Evolutionary conservation across 441 rosid genomes (phyloP).

Genomic region (Bruguiera hainesii): DNA sequence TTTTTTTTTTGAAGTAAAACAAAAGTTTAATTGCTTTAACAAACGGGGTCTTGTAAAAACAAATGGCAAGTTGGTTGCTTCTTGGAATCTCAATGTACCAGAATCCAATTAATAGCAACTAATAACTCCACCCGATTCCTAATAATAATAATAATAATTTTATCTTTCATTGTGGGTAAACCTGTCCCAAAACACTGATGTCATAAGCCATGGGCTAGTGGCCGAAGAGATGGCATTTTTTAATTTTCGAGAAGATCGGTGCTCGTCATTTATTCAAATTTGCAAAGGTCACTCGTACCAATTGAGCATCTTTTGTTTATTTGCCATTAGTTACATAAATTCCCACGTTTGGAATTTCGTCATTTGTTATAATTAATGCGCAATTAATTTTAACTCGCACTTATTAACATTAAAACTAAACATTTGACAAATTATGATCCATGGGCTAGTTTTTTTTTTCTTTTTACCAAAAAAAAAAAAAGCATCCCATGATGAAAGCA

Average conservation of each 20-base stretch:
- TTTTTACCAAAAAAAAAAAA: too few species aligned
- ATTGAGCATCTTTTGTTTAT: neutral
- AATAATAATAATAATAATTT: neutral
- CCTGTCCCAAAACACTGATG: too few species aligned
- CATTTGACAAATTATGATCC: too few species aligned
- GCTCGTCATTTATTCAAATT: neutral
- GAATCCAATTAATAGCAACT: neutral
- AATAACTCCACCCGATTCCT: slow-evolving; percentile 2
- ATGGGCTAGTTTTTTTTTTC: too few species aligned
- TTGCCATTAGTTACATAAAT: neutral
- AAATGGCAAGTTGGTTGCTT: slow-evolving; percentile 24
- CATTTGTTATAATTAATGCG: neutral
- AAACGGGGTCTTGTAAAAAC: slow-evolving; percentile 18
- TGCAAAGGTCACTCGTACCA: neutral
- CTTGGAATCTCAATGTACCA: slow-evolving; percentile 8
- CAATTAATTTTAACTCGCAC: too few species aligned
- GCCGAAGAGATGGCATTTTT: too few species aligned
- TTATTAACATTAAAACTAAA: too few species aligned
- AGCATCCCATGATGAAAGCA: too few species aligned
- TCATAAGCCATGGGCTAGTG: too few species aligned
- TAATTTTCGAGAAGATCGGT: too few species aligned
- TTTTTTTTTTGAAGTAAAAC: neutral
- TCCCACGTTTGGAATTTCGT: neutral
- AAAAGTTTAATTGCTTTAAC: neutral
- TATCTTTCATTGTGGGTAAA: too few species aligned